Evolutionary conservation across 2,329 filamentous ascomycete genomes (phyloP).

Genomic region (Saccharata proteae): DNA sequence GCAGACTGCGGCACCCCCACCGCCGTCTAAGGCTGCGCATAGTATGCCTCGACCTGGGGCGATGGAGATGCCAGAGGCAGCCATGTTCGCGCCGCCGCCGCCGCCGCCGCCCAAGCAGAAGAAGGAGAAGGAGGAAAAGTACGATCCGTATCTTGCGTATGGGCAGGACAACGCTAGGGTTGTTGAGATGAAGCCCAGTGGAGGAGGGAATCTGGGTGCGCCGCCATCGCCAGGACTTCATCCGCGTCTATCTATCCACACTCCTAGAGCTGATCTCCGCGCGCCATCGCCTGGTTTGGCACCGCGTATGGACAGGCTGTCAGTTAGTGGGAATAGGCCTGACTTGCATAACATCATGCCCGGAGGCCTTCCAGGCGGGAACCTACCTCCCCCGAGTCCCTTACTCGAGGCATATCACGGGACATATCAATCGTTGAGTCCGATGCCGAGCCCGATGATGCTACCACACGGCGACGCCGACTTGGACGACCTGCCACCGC

Average conservation of each 20-base stretch:
- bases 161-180: slow-evolving; percentile 16
- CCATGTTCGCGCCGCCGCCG: slow-evolving; percentile 9
- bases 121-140: slow-evolving; percentile 11
- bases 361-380: slow-evolving; percentile 17
- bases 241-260: slow-evolving; percentile 19
- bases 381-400: slow-evolving; percentile 61
- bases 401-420: slow-evolving; percentile 85
- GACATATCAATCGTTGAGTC: slow-evolving; percentile 87
- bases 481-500: slow-evolving; percentile 32
- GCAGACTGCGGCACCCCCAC: slow-evolving; percentile 8
- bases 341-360: slow-evolving; percentile 26
- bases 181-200: slow-evolving; percentile 31
- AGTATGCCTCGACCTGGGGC: slow-evolving; percentile 7
- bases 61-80: slow-evolving; percentile 15
- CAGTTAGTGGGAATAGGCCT: slow-evolving; percentile 34
- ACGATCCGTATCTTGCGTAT: slow-evolving; percentile 13
- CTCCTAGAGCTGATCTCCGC: slow-evolving; percentile 14
- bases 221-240: slow-evolving; percentile 21
- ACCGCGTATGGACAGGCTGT: slow-evolving; percentile 33
- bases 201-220: slow-evolving; percentile 16
- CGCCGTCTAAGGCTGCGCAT: slow-evolving; percentile 1
- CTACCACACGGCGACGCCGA: slow-evolving; percentile 43
- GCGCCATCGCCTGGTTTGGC: slow-evolving; percentile 19
- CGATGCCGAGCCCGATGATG: slow-evolving; percentile 73
- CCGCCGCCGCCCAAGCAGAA: slow-evolving; percentile 13